Conservation (phyloP, 1,284 basidiomycete species). For the Trichosporon sp. region DNA sequence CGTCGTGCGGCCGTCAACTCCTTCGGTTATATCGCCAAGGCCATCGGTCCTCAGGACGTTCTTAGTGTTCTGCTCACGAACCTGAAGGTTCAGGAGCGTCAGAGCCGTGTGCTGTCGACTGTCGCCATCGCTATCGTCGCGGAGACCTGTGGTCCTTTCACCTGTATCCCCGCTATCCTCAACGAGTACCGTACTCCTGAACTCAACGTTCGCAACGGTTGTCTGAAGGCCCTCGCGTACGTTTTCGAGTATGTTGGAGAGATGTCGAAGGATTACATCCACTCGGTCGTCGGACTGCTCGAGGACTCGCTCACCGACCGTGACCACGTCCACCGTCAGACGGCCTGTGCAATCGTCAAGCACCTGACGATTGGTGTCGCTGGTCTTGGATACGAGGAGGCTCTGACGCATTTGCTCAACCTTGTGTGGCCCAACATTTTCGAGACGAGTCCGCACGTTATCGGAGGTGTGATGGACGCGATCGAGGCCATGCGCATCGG, state of each 20-base stretch:
- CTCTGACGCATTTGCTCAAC: constrained; percentile 96
- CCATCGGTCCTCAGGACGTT: constrained; percentile 98
- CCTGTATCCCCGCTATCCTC: constrained; percentile 96
- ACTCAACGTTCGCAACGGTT: constrained; percentile 98
- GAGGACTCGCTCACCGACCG: constrained; percentile 98
- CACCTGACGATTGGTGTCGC: constrained; percentile 96
- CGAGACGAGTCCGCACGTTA: constrained; percentile 97
- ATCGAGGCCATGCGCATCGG: constrained; percentile 96
- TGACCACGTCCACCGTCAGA: constrained; percentile 97
- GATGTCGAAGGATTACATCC: constrained; percentile 96
- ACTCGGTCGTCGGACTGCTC: constrained; percentile 94
- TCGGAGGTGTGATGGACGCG: constrained; percentile 94
- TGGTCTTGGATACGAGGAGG: constrained; percentile 95
- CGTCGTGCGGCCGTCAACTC: constrained; percentile 98
- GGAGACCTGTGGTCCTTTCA: constrained; percentile 98
- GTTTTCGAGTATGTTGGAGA: constrained; percentile 99
- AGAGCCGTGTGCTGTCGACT: constrained; percentile 97
- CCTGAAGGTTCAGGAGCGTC: constrained; percentile 95
- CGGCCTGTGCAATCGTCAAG: constrained; percentile 98
- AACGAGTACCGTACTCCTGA: constrained; percentile 99
- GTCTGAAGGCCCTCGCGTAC: constrained; percentile 96
- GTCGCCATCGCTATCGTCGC: constrained; percentile 96
- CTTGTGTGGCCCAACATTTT: constrained; percentile 99
- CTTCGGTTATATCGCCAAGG: constrained; percentile 99
- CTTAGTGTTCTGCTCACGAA: constrained; percentile 95